Base-by-base conservation (phyloP, 2,329 filamentous ascomycete species). In the Mycogone perniciosa region DNA sequence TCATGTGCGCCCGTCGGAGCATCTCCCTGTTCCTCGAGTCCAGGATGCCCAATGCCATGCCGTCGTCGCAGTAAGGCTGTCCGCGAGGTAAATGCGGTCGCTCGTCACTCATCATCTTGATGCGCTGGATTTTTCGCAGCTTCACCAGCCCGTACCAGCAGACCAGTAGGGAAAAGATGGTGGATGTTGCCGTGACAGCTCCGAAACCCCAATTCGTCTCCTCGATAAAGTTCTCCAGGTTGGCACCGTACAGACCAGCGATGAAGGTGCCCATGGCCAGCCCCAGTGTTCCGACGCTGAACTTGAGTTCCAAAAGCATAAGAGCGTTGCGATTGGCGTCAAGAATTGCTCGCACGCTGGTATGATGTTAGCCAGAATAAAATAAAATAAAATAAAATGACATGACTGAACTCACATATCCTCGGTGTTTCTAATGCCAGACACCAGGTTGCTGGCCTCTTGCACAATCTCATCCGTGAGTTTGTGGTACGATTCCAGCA, bases 221-320 rank as follows among this genome's bases (percentile, higher is more conserved):
- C 73, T 99, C 93, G 61, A 97, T 89, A 69, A 96, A 97, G 71
- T 97, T 97, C 66, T 96, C 95, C 57, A 99, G 75, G 73, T 99
- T 99, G 91, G 97, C 97, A 60, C 93, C 93, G 76, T 97, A 99
- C n/a, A 99, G 82, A n/a, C 91, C 91, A 7, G 93, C 95, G 61
- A 96, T 80, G 65, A 97, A 95, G 45, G 93, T 96, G 50, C 93
- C 93, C 65, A 91, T 89, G 49, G 89, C 92, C 44, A 97, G 82
- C n/a, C 91, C 90, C 4, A 99, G 81, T 1, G 93, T 97, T 51
- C 90, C 89, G 54, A 99, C 91, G 64, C 88, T 93, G 72, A 97
- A 96, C 66, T 95, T 96, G 60, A 99, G 84, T 57, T 97, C 93
- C 31, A 97, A 80, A 13, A 99, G 78, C 93, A 99, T 99, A 58